Evolutionary conservation across 2,329 filamentous ascomycete species (phyloP).

Genomic region (Colletotrichum sp.): DNA sequence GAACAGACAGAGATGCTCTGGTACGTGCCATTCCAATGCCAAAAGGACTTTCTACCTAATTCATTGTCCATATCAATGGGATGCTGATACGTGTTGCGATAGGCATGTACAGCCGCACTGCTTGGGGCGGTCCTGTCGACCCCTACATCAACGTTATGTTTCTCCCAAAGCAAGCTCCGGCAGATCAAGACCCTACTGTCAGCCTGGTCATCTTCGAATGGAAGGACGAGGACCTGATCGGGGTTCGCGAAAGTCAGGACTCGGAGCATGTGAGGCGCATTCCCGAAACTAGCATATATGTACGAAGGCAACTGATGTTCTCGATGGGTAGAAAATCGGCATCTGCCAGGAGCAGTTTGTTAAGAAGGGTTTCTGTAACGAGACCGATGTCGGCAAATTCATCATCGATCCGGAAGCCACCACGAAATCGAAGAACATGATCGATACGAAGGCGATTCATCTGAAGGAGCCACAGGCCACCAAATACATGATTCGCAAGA

Average conservation of each 20-base stretch:
- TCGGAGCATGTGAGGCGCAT: slow-evolving; percentile 54
- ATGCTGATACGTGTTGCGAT: background rate
- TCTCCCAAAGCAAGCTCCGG: slow-evolving; percentile 61
- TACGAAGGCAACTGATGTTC: slow-evolving; percentile 32
- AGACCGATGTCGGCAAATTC: slow-evolving; percentile 82
- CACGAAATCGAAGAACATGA: slow-evolving; percentile 70
- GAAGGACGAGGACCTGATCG: slow-evolving; percentile 82
- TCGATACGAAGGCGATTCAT: slow-evolving; percentile 82
- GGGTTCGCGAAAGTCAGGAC: slow-evolving; percentile 64
- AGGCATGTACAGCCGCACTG: slow-evolving; percentile 92
- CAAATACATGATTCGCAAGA: slow-evolving; percentile 86
- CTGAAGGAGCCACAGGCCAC: slow-evolving; percentile 75
- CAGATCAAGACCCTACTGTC: slow-evolving; percentile 74
- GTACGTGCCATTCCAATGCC: slow-evolving; percentile 32
- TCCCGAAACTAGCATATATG: background rate
- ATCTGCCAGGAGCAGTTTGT: slow-evolving; percentile 81
- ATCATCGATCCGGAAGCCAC: slow-evolving; percentile 80
- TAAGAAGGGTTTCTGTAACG: slow-evolving; percentile 72
- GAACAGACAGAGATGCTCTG: slow-evolving; percentile 81
- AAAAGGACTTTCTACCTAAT: too few species aligned
- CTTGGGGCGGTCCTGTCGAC: slow-evolving; percentile 87
- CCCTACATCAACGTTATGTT: slow-evolving; percentile 91
- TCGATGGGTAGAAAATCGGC: slow-evolving; percentile 38
- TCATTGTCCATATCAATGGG: background rate
- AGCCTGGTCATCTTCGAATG: slow-evolving; percentile 95